phyloP scores from a whole-genome alignment of 495 filamentous ascomycete genomes.

The Aspergillus conjunctus region DNA sequence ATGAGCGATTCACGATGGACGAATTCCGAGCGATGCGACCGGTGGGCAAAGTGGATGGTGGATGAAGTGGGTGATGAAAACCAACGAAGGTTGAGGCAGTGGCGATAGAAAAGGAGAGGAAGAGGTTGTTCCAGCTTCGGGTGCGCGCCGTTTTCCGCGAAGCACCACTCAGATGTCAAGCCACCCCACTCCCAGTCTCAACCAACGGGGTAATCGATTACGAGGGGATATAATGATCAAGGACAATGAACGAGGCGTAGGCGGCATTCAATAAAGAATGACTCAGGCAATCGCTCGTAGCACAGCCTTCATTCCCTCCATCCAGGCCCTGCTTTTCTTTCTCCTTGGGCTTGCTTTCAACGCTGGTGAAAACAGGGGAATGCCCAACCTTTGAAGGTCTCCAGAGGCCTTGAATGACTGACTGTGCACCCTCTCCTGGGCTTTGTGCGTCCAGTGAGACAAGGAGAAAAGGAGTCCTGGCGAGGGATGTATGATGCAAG shows the following conservation, averaged over 20 bases:
- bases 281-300: conserved; percentile 3
- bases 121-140: conserved; percentile 14
- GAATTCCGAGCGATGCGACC: conserved; percentile 37
- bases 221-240: conserved; percentile 7
- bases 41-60: conserved; percentile 14
- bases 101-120: conserved; percentile 21
- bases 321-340: conserved; percentile 16
- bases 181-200: not conserved
- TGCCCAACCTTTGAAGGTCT: conserved; percentile 23
- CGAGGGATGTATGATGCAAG: conserved; percentile 25
- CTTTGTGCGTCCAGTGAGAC: conserved; percentile 31
- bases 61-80: conserved; percentile 23
- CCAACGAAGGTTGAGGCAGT: conserved; percentile 22
- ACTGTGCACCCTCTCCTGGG: conserved; percentile 17
- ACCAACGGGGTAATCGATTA: conserved; percentile 4
- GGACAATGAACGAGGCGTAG: conserved; percentile 9
- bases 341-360: conserved; percentile 13
- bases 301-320: conserved; percentile 23
- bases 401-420: conserved; percentile 1
- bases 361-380: conserved; percentile 19
- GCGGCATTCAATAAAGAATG: conserved; percentile 18
- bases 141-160: not conserved
- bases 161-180: conserved; percentile 2
- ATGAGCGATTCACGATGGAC: conserved; percentile 36
- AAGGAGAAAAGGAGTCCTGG: conserved; percentile 21